Base-by-base conservation (phyloP, 2,329 filamentous ascomycete species). In the Triangularia verruculosa region DNA sequence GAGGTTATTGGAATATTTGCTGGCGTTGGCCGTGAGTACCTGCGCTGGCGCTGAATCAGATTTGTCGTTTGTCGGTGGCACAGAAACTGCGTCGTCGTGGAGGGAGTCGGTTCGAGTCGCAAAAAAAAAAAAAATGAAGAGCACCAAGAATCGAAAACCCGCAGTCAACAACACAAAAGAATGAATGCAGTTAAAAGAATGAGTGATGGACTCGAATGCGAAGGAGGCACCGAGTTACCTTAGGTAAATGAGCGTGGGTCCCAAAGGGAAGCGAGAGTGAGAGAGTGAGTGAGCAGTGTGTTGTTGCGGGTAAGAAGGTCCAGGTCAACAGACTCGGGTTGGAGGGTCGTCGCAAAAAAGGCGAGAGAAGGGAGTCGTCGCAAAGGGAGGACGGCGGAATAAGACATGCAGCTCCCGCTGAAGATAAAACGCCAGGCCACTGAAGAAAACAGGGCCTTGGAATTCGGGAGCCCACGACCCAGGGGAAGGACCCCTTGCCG, bases 381-480 rank as follows among this genome's bases (percentile, higher is more conserved):
- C 51, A 32, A 64, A 61, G 61, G 64, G 54, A 67, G 54, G 55
- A 61, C 51, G 56, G 59, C 65, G 60, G 59, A n/a, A 53, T 57
- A 62, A 67, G 62, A 62, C 58, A 61, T 64, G 64, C 28, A n/a
- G 39, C 39, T 17, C 39, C 17, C 39, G 62, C 62, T 60, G 62
- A 63, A 70, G 65, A 69, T 70, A 70, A 66, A 65, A 66, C 63
- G 61, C 53, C 20, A n/a, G 53, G 56, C n/a, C 34, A 15, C 34
- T 43, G 34, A n/a, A 43, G 34, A 43, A 43, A 43, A 47, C 39
- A 17, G 39, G 39, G 39, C 39, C 39, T 47, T 61, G 47, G 55
- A 54, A 63, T 60, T 64, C 32, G 57, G 56, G 28, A 32, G 63
- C 53, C 27, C 51, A 56, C 58, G 27, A 22, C 51, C 53, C 54